Conservation (phyloP, 176 grass and related monocot species). For the Raddia guianensis region DNA sequence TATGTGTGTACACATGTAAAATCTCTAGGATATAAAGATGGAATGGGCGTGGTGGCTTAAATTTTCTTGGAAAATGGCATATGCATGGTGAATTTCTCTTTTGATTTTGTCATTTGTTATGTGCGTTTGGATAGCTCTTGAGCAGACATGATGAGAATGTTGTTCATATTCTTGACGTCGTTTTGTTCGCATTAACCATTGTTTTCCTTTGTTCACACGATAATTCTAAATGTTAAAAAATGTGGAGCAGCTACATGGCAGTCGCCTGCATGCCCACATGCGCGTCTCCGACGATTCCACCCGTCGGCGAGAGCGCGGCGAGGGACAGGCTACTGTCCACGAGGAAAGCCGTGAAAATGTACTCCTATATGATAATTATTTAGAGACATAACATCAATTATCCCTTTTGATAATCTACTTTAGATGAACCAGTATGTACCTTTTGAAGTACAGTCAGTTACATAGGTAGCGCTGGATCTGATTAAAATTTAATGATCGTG, state of each 20-base stretch:
- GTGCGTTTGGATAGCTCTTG: neutral
- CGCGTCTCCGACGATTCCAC: no score
- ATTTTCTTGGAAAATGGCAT: slow-evolving; percentile 4
- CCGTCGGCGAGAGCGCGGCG: no score
- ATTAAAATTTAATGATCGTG: neutral
- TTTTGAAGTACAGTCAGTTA: neutral
- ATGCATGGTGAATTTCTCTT: neutral
- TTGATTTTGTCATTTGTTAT: neutral
- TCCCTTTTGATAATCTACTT: neutral
- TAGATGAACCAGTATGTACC: neutral
- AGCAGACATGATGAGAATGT: neutral
- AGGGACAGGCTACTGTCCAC: no score
- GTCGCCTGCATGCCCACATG: no score
- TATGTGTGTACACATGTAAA: slow-evolving; percentile 43
- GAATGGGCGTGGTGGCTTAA: slow-evolving; percentile 20
- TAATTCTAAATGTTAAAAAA: neutral
- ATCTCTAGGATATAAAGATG: slow-evolving; percentile 43
- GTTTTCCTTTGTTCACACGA: neutral
- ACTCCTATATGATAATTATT: neutral
- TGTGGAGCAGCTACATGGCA: no score
- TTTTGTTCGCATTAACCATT: neutral
- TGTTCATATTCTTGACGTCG: neutral
- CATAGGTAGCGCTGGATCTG: neutral
- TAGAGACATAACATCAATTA: neutral
- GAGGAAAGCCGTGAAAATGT: no score